Percentiles rank a stretch among this genome's conserved stretches.
Evolutionary conservation across 2,329 filamentous ascomycete genomes (phyloP).

Genomic region (Calonectria honghensis): DNA sequence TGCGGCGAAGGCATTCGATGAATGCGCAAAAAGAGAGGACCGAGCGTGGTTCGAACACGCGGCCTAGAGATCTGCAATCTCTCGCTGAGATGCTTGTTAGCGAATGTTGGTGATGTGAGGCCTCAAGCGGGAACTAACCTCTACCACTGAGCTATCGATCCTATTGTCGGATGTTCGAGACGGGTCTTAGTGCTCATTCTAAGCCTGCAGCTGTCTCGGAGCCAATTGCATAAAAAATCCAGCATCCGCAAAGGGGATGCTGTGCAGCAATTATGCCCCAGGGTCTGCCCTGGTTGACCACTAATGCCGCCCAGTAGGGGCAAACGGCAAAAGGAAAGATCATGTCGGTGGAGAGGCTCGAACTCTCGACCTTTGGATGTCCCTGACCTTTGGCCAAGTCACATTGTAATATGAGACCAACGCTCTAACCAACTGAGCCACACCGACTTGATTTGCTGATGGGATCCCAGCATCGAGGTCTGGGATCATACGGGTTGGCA

Average conservation of each 20-base stretch:
- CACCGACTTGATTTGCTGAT: conserved; percentile 34
- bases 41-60: conserved; percentile 26
- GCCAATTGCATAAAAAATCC: background rate
- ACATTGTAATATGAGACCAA: conserved; percentile 33
- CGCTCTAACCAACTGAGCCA: conserved; percentile 40
- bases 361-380: conserved; percentile 40
- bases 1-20: background rate
- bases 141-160: conserved; percentile 29
- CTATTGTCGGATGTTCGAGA: conserved; percentile 2
- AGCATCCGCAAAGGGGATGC: too few relatives aligned
- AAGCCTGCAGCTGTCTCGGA: background rate
- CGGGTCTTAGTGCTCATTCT: background rate
- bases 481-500: background rate
- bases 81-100: conserved; percentile 13
- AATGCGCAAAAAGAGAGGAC: conserved; percentile 11
- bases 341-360: conserved; percentile 39
- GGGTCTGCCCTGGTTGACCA: background rate
- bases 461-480: background rate
- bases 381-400: conserved; percentile 36
- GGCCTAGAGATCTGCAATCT: conserved; percentile 28
- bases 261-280: background rate
- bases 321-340: background rate
- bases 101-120: background rate
- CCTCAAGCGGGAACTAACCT: background rate
- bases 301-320: background rate